Evolutionary conservation across 352 stramenopile genomes (phyloP).

Genomic region (Saprolegnia parasitica): DNA sequence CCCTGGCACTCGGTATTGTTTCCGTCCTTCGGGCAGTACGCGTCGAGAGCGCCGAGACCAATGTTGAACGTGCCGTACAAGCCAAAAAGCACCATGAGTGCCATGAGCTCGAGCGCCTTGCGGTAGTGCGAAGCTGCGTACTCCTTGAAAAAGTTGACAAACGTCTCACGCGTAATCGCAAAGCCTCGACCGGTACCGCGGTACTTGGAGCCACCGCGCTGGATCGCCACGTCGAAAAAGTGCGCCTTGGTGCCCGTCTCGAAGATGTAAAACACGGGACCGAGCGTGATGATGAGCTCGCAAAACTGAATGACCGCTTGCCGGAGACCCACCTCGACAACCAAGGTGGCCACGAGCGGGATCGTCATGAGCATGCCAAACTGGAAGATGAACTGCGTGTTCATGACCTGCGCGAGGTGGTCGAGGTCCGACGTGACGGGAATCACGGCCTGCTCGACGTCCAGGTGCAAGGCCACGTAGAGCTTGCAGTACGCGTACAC

Average conservation of each 20-base stretch:
- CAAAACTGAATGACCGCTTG: slow-evolving; percentile 68
- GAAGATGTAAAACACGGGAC: slow-evolving; percentile 86
- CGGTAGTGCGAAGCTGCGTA: slow-evolving; percentile 83
- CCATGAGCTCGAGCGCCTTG: slow-evolving; percentile 83
- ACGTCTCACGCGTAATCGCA: slow-evolving; percentile 77
- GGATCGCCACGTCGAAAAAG: slow-evolving; percentile 80
- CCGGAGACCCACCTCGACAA: slow-evolving; percentile 77
- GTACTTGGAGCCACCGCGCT: slow-evolving; percentile 82
- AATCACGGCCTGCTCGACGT: slow-evolving; percentile 69
- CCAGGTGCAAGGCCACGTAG: slow-evolving; percentile 69
- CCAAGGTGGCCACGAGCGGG: slow-evolving; percentile 66
- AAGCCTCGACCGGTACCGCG: slow-evolving; percentile 81
- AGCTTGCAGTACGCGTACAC: slow-evolving; percentile 82
- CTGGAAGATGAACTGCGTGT: slow-evolving; percentile 82
- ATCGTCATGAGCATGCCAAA: slow-evolving; percentile 82
- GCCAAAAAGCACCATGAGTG: slow-evolving; percentile 77
- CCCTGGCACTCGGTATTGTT: slow-evolving; percentile 51
- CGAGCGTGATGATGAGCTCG: slow-evolving; percentile 69
- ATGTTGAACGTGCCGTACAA: slow-evolving; percentile 75
- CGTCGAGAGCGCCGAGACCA: slow-evolving; percentile 44
- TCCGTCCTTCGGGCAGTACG: slow-evolving; percentile 44
- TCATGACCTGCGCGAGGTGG: slow-evolving; percentile 72
- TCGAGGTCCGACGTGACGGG: slow-evolving; percentile 64
- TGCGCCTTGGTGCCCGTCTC: slow-evolving; percentile 82
- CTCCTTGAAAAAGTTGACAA: slow-evolving; percentile 87